phyloP scores from a whole-genome alignment of 495 filamentous ascomycete genomes.

The Xylaria acuta region DNA sequence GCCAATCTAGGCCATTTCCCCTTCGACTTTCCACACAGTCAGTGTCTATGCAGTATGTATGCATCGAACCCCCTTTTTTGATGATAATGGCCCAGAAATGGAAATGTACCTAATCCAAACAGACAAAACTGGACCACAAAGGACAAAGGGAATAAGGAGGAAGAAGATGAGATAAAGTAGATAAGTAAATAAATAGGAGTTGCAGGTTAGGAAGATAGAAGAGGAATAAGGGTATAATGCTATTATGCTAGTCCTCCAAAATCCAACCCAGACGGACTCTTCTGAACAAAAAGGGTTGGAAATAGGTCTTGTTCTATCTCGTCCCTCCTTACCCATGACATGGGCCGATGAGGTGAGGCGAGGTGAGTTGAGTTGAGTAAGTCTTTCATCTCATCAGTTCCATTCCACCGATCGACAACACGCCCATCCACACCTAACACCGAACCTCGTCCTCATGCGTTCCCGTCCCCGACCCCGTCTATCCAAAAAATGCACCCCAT shows the following conservation, averaged over 20 bases:
- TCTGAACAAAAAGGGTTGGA: neutral
- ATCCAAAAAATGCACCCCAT: neutral
- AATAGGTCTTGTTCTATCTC: neutral
- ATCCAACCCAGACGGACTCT: neutral
- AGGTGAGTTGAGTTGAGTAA: neutral
- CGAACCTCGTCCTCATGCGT: neutral
- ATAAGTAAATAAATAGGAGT: neutral
- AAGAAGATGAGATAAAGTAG: neutral
- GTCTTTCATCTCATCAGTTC: neutral
- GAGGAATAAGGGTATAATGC: conserved; percentile 25
- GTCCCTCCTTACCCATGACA: neutral
- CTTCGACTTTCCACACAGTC: neutral
- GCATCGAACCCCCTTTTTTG: neutral
- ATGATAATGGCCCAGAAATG: neutral
- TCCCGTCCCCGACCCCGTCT: neutral
- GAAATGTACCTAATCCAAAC: neutral
- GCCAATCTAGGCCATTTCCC: neutral
- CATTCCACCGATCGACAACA: neutral
- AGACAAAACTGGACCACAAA: neutral
- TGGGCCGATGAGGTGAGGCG: neutral
- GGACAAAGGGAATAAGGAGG: neutral
- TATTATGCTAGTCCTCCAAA: conserved; percentile 18
- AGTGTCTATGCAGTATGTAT: neutral
- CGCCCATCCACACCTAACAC: neutral
- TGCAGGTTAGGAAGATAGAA: neutral